Evolutionary conservation across 345 rosid species (phyloP).

Genomic region (Citrus trifoliata): DNA sequence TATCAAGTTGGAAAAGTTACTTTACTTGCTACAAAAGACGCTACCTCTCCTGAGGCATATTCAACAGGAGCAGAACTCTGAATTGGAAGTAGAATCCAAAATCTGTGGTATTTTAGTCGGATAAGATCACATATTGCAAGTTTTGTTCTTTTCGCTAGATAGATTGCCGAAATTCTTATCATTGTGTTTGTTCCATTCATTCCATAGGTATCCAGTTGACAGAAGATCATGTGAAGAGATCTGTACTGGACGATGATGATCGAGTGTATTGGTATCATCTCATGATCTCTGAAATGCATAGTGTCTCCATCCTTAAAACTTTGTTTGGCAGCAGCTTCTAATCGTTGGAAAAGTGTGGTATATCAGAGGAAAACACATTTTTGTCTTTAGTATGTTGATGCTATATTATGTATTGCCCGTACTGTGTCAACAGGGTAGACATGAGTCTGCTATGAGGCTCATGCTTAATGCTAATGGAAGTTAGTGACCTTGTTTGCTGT

Average conservation of each 20-base stretch:
- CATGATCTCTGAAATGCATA: slow-evolving; percentile 12
- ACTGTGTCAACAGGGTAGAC: not conserved
- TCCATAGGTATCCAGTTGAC: slow-evolving; percentile 33
- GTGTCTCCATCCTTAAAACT: not conserved
- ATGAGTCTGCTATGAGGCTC: not conserved
- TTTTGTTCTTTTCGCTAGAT: slow-evolving; percentile 5
- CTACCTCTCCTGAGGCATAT: slow-evolving; percentile 44
- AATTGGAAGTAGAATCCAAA: slow-evolving; percentile 35
- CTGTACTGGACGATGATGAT: slow-evolving; percentile 40
- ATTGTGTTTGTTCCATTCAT: slow-evolving; percentile 6
- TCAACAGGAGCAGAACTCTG: slow-evolving; percentile 44
- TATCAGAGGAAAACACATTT: not conserved
- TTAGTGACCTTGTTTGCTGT: not conserved
- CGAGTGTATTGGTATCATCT: slow-evolving; percentile 50
- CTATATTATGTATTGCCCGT: not conserved
- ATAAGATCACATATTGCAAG: not conserved
- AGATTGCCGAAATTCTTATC: slow-evolving; percentile 8
- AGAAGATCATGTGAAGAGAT: slow-evolving; percentile 28
- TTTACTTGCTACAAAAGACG: slow-evolving; percentile 40
- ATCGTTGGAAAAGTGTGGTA: not conserved
- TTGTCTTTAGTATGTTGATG: not conserved
- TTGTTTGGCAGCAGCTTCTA: not conserved
- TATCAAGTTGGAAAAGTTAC: slow-evolving; percentile 34
- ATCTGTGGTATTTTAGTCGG: slow-evolving; percentile 31
- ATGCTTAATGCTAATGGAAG: not conserved